A percentile compares a stretch with the other conserved stretches of the same genome.
Evolutionary conservation across 2,329 filamentous ascomycete species (phyloP).

Genomic region (Colletotrichum sp.): DNA sequence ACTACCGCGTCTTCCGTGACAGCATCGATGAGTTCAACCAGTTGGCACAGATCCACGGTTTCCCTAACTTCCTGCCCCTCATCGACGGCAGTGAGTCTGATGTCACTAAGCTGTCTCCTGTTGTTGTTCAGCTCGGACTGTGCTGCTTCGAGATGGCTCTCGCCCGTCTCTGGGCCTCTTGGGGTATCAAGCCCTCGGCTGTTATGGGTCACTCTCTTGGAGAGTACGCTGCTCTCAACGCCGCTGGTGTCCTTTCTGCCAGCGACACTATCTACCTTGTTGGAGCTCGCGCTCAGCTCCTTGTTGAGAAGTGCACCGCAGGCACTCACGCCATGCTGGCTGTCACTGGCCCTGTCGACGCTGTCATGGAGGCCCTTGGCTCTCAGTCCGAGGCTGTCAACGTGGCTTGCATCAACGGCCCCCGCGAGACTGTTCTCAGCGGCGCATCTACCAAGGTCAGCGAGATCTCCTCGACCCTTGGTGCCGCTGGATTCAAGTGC

Average conservation of each 20-base stretch:
- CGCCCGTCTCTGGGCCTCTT: constrained; percentile 59
- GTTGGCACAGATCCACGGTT: constrained; percentile 53
- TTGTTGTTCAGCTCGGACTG: constrained; percentile 60
- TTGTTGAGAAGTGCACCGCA: constrained; percentile 68
- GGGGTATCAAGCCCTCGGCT: constrained; percentile 59
- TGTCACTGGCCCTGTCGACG: constrained; percentile 52
- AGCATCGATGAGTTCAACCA: constrained; percentile 63
- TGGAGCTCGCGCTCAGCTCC: constrained; percentile 68
- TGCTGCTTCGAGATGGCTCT: constrained; percentile 63
- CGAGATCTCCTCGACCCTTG: constrained; percentile 44
- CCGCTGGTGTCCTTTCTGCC: constrained; percentile 73
- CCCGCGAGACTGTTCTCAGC: constrained; percentile 75
- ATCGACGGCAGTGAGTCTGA: constrained; percentile 47
- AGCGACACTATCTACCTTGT: constrained; percentile 77
- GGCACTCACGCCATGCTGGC: constrained; percentile 68
- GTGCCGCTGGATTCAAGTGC: constrained; percentile 42
- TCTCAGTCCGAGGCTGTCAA: constrained; percentile 46
- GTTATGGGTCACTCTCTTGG: constrained; percentile 71
- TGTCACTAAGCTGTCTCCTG: constrained; percentile 50
- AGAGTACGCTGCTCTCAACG: constrained; percentile 75
- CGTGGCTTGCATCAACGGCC: constrained; percentile 77
- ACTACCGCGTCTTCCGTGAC: constrained; percentile 52
- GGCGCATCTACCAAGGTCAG: constrained; percentile 47
- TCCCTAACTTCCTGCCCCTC: constrained; percentile 61
- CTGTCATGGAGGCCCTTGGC: constrained; percentile 57